Conservation (phyloP, 768 basidiomycete species). For the Lentinula sp. region DNA sequence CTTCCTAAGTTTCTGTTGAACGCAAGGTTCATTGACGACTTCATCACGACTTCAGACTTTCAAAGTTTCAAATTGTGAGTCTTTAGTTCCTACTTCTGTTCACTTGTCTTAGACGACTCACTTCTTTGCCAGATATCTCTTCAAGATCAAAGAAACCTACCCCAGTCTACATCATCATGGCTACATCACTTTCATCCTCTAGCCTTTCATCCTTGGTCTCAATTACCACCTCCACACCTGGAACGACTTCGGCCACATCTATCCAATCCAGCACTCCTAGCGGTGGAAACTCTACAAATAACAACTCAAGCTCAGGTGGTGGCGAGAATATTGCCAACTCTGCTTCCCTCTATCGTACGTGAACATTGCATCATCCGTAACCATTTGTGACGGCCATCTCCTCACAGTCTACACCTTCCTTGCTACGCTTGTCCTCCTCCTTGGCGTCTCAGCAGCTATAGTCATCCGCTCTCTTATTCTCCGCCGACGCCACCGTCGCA, state of each 20-base stretch:
- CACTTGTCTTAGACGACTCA: background rate
- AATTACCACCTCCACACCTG: background rate
- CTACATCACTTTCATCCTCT: background rate
- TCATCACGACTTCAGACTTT: background rate
- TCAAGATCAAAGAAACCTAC: background rate
- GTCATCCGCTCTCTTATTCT: constrained; percentile 59
- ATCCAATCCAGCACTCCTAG: background rate
- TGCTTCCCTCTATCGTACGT: constrained; percentile 4
- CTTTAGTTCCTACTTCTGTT: background rate
- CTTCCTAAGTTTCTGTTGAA: background rate
- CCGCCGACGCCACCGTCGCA: constrained; percentile 51
- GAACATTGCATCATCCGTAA: background rate
- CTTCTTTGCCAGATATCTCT: background rate
- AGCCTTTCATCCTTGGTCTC: background rate
- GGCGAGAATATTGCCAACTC: background rate
- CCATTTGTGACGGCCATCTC: background rate
- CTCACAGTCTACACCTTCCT: constrained; percentile 26
- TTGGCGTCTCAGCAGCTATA: constrained; percentile 62
- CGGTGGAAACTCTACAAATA: background rate
- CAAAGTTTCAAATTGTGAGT: background rate
- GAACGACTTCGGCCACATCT: background rate
- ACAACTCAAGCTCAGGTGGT: background rate
- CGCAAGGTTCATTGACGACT: background rate
- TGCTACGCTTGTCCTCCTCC: constrained; percentile 63
- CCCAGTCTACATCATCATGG: background rate